Percentiles rank a stretch among this genome's conserved stretches.
These are phyloP conservation scores for Gryganskiella cystojenkinii DNA, from an alignment of 192 early-diverging fungal genomes.

Conservation along the genomic window DNA sequence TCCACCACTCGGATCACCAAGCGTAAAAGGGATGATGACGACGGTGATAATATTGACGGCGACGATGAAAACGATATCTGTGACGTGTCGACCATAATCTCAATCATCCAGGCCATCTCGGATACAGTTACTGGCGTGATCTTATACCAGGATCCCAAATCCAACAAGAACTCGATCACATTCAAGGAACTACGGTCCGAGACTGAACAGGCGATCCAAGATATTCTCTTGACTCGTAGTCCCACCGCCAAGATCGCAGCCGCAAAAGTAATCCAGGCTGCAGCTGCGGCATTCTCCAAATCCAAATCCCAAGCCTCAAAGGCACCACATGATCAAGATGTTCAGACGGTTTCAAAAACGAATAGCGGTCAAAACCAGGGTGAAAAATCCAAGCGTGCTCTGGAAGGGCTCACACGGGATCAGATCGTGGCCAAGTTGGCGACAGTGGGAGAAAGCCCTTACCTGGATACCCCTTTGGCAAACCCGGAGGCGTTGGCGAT, in stretches of 20 bases:
- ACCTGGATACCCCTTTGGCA: too few relatives aligned
- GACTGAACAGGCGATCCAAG: constrained; percentile 26
- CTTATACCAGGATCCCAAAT: constrained; percentile 24
- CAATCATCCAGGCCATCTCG: constrained; percentile 41
- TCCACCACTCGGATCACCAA: not conserved
- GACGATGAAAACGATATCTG: constrained; percentile 7
- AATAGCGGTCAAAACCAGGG: too few relatives aligned
- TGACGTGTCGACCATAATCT: constrained; percentile 21
- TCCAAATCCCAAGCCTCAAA: too few relatives aligned
- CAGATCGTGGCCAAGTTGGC: constrained; percentile 27
- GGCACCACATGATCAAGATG: too few relatives aligned
- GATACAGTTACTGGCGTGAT: constrained; percentile 27
- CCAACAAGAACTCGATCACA: not conserved
- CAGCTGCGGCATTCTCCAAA: too few relatives aligned
- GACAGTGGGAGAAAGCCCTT: not conserved
- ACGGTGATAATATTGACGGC: not conserved
- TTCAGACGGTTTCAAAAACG: too few relatives aligned
- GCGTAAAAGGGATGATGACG: not conserved
- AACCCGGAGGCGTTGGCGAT: too few relatives aligned
- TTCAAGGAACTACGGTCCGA: constrained; percentile 23
- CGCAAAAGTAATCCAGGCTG: not conserved
- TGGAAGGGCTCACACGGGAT: constrained; percentile 3
- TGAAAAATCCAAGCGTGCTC: not conserved
- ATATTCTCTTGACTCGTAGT: not conserved
- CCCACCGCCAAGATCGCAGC: not conserved